Evolutionary conservation across 148 eudicot species (phyloP).

Genomic region (Heliosperma pusillum): DNA sequence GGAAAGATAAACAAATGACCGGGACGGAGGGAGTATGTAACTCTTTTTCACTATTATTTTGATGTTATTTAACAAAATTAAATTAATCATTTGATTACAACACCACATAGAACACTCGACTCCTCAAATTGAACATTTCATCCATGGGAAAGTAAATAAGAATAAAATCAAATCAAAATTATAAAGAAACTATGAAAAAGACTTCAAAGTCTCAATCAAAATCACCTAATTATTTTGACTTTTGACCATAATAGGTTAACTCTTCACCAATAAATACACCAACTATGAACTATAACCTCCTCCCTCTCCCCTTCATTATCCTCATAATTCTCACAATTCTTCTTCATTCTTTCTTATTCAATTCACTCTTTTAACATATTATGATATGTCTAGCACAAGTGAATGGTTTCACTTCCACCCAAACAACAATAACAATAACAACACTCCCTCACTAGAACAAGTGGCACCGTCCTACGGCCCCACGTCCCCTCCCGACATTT

Average conservation of each 20-base stretch:
- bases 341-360: background rate
- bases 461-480: constrained; percentile 2
- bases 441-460: constrained; percentile 8
- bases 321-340: background rate
- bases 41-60: too few species aligned
- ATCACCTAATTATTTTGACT: constrained; percentile 34
- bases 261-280: constrained; percentile 33
- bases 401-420: constrained; percentile 35
- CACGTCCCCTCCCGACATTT: constrained; percentile 18
- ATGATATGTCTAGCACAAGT: constrained; percentile 29
- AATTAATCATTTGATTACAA: too few species aligned
- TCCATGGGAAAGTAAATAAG: background rate
- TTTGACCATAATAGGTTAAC: constrained; percentile 28
- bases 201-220: constrained; percentile 28
- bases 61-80: too few species aligned
- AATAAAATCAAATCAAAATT: background rate
- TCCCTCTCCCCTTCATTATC: background rate
- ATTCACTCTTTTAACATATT: background rate
- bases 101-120: background rate
- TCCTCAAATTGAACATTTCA: background rate
- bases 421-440: constrained; percentile 7
- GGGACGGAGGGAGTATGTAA: too few species aligned
- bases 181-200: background rate
- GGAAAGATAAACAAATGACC: too few species aligned
- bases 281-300: constrained; percentile 9